Conservation (phyloP, 2,329 filamentous ascomycete species). For the Alternaria solani region DNA sequence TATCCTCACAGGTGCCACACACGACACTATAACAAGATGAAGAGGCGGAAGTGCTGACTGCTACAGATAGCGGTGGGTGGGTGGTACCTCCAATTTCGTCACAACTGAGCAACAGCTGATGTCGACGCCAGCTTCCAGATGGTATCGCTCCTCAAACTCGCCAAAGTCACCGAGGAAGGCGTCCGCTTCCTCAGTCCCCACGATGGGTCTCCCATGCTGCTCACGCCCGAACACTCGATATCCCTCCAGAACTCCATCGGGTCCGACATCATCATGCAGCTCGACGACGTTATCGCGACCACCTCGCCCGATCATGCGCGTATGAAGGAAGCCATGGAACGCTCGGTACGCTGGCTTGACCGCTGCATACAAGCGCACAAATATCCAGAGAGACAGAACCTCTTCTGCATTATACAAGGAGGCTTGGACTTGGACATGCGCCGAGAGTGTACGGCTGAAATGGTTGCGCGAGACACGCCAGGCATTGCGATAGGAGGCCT, state of each 20-base stretch:
- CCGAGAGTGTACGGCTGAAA: conserved; percentile 80
- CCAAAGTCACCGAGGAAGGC: conserved; percentile 92
- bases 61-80: conserved; percentile 57
- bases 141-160: conserved; percentile 93
- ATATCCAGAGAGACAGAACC: conserved; percentile 82
- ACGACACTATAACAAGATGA: background rate
- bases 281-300: conserved; percentile 96
- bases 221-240: conserved; percentile 97
- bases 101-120: conserved; percentile 38
- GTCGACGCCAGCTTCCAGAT: conserved; percentile 82
- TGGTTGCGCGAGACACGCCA: conserved; percentile 90
- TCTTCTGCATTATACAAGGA: conserved; percentile 99
- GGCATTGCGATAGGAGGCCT: conserved; percentile 96
- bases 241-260: conserved; percentile 95
- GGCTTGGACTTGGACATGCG: conserved; percentile 89
- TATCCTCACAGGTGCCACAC: conserved; percentile 73
- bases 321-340: conserved; percentile 94
- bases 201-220: conserved; percentile 92
- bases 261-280: conserved; percentile 99
- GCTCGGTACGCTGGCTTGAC: conserved; percentile 94
- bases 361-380: conserved; percentile 90
- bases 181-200: conserved; percentile 96
- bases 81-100: conserved; percentile 37
- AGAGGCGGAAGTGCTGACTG: conserved; percentile 31
- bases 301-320: conserved; percentile 88